phyloP scores from a whole-genome alignment of 2,329 filamentous ascomycete species.

The Diaporthe caulivora region DNA sequence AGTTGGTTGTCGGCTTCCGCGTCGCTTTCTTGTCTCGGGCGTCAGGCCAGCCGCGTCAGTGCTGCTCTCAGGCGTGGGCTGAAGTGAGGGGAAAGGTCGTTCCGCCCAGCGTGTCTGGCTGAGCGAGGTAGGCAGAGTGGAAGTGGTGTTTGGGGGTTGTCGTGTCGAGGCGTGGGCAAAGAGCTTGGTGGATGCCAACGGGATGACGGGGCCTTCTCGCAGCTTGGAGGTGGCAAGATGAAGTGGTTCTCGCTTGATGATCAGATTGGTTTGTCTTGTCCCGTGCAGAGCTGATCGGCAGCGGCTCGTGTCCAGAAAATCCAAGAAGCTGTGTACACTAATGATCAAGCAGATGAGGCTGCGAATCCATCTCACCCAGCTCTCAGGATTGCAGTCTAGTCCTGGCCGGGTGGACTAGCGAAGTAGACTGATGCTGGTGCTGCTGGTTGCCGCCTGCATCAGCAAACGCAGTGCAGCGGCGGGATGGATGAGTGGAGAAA shows the following conservation, averaged over 20 bases:
- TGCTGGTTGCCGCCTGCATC: not conserved
- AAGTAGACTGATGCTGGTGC: not conserved
- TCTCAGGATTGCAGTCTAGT: not conserved
- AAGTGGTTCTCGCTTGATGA: conserved; percentile 9
- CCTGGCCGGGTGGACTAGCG: not conserved
- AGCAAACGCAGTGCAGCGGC: not conserved
- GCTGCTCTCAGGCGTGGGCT: not conserved
- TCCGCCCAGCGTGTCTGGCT: not conserved
- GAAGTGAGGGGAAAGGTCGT: not conserved
- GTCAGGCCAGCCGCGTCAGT: not conserved
- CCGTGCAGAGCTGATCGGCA: conserved; percentile 15
- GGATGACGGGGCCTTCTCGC: not conserved
- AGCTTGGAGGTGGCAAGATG: conserved; percentile 15
- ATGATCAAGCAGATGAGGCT: not conserved
- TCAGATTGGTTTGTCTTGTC: not conserved
- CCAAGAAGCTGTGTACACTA: not conserved
- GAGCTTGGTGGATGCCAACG: conserved; percentile 1
- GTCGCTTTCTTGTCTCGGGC: too few species aligned
- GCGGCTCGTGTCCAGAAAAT: conserved; percentile 22
- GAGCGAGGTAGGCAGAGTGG: not conserved
- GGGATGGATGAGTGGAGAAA: not conserved
- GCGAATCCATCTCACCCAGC: not conserved
- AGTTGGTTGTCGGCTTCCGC: not conserved
- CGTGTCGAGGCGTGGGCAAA: not conserved
- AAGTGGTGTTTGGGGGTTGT: not conserved